Evolutionary conservation across 495 filamentous ascomycete species (phyloP).

Genomic region (Xylaria scruposa): DNA sequence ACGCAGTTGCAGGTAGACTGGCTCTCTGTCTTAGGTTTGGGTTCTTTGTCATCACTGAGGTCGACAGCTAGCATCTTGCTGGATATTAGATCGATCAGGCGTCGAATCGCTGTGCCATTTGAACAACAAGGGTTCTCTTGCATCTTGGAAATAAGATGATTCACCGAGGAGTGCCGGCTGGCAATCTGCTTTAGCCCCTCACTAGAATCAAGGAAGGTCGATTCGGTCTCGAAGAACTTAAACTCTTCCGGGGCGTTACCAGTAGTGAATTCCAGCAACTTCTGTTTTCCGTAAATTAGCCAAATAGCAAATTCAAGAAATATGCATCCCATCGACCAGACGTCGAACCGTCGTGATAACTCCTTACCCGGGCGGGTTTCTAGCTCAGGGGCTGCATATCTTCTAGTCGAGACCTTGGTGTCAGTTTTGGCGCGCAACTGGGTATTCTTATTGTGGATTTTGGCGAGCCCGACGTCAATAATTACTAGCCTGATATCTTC

Average conservation of each 20-base stretch:
- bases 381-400: not conserved
- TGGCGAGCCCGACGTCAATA: not conserved
- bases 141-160: not conserved
- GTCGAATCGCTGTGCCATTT: not conserved
- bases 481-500: not conserved
- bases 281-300: not conserved
- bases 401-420: not conserved
- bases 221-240: not conserved
- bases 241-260: not conserved
- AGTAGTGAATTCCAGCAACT: not conserved
- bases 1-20: constrained; percentile 1
- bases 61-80: not conserved
- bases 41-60: not conserved
- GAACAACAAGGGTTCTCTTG: not conserved
- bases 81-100: not conserved
- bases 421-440: not conserved
- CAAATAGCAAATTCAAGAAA: not conserved
- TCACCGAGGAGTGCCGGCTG: not conserved
- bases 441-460: not conserved
- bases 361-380: not conserved
- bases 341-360: not conserved
- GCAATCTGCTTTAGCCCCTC: not conserved
- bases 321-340: constrained; percentile 3
- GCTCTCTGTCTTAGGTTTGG: not conserved
- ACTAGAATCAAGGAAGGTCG: not conserved